Base-by-base conservation (phyloP, 805 yeast species). In the Yarrowia sp. region DNA sequence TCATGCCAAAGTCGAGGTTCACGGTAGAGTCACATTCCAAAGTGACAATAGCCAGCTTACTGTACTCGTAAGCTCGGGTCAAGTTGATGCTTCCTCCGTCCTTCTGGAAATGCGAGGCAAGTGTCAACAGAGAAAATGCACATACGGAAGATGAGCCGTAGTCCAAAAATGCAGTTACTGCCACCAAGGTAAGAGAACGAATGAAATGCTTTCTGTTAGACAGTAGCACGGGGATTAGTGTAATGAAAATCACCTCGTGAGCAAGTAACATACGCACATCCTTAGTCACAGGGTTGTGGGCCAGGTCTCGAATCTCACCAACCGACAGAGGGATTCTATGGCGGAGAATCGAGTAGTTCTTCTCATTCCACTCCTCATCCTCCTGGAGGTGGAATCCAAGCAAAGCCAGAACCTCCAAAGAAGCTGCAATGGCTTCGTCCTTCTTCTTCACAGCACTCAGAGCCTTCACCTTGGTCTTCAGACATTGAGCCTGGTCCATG, bases 71-170 rank as follows among this genome's bases (percentile, higher is more conserved):
- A 0, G 83, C 80, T 17, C 76, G 74, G 14, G 74, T 68, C 22
- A 77, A 69, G n/a, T 76, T 75, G 16, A 69, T 69, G 6, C 71
- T 70, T 22, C 76, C 76, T 4, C 73, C 71, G 2, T 69, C 72
- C 12, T 77, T 75, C 26, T 67, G 70, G 48, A 70, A 70, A 21
- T 67, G 54, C 22, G 69, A 64, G 4, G 84, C 83, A 33, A 79
- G 67, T 11, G 79, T 74, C 0, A 82, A 66, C 52, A 81, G 70
- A 0, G 81, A 77, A 19, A 77, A 67, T 0, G 83, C 75, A 49
- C 81, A 75, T 19, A 73, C 73, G 0, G 80, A 73, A 1, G 82
- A 74, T 7, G 70, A 67, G 1, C 86, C 86, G 65, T 77, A 65
- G 11, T 74, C 73, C n/a, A 75, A 64, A 71, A 81, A 74, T 33